A percentile compares a stretch with the other conserved stretches of the same genome.
Conservation (phyloP, 1,284 basidiomycete species). For the Malassezia caprae region DNA sequence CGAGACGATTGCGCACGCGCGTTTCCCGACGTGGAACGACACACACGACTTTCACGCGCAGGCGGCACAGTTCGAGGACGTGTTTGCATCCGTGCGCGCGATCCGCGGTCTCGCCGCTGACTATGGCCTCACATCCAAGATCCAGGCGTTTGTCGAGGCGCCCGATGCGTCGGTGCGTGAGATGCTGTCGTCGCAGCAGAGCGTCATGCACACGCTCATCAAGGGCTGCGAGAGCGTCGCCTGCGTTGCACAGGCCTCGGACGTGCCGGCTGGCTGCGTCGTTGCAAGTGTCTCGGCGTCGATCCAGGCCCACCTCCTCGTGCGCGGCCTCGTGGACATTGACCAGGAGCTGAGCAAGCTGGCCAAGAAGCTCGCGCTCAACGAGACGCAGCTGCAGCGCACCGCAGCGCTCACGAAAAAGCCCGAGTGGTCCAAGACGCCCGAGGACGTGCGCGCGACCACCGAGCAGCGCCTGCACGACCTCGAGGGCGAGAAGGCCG, state of each 20-base stretch:
- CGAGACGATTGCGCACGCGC: constrained; percentile 77
- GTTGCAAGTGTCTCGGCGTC: constrained; percentile 54
- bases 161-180: constrained; percentile 53
- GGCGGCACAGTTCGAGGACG: constrained; percentile 61
- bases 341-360: constrained; percentile 40
- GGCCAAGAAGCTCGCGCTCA: constrained; percentile 42
- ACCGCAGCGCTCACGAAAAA: constrained; percentile 29
- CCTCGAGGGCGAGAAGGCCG: constrained; percentile 29
- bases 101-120: constrained; percentile 76
- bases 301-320: constrained; percentile 34
- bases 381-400: constrained; percentile 28
- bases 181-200: constrained; percentile 59
- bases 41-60: constrained; percentile 18
- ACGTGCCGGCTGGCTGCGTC: constrained; percentile 77
- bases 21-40: constrained; percentile 60
- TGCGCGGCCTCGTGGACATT: constrained; percentile 39
- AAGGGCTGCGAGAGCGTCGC: constrained; percentile 73
- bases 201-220: constrained; percentile 70
- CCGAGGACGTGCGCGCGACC: constrained; percentile 31
- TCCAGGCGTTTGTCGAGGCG: constrained; percentile 74
- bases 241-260: constrained; percentile 55
- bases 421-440: constrained; percentile 36
- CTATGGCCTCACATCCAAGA: constrained; percentile 81
- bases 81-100: constrained; percentile 68
- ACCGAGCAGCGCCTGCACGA: constrained; percentile 33